Evolutionary conservation across 768 basidiomycete species (phyloP).

Genomic region (Fibroporia radiculosa): DNA sequence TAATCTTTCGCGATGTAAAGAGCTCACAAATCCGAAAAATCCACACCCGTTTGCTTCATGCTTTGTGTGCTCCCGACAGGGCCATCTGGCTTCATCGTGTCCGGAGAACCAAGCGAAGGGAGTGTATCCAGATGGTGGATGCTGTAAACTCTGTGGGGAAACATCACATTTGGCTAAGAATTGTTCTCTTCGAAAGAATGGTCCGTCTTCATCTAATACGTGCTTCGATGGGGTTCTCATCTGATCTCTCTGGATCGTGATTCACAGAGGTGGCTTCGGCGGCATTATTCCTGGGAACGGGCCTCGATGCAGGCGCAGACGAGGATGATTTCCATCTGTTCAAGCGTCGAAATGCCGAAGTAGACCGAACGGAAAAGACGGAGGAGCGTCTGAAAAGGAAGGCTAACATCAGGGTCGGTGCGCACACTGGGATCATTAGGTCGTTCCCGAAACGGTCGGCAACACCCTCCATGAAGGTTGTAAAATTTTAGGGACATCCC

Average conservation of each 20-base stretch:
- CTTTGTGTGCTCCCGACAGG: conserved; percentile 79
- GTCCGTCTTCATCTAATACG: conserved; percentile 23
- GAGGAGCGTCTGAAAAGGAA: conserved; percentile 35
- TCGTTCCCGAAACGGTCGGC: conserved; percentile 12
- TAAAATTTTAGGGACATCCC: too few species aligned
- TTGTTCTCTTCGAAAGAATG: conserved; percentile 59
- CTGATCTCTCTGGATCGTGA: too few species aligned
- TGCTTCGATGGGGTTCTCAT: conserved; percentile 12
- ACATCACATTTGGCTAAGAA: conserved; percentile 82
- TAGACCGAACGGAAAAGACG: conserved; percentile 52
- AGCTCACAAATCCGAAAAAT: conserved; percentile 48
- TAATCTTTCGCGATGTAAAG: conserved; percentile 70
- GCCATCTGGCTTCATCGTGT: conserved; percentile 82
- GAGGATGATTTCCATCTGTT: conserved; percentile 92
- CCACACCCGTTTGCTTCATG: conserved; percentile 86
- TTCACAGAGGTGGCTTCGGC: conserved; percentile 30
- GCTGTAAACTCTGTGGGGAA: conserved; percentile 82
- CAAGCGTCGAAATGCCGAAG: conserved; percentile 52
- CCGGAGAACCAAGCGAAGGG: conserved; percentile 74
- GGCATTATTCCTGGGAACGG: conserved; percentile 37
- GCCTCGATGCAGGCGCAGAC: conserved; percentile 66
- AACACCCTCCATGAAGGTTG: conserved; percentile 10
- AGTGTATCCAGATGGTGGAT: conserved; percentile 86
- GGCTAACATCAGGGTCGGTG: conserved; percentile 37
- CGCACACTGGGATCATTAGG: conserved; percentile 30